These are phyloP conservation scores for Sesbania bispinosa DNA, from an alignment of 306 rosid species.

Conservation along the genomic window DNA sequence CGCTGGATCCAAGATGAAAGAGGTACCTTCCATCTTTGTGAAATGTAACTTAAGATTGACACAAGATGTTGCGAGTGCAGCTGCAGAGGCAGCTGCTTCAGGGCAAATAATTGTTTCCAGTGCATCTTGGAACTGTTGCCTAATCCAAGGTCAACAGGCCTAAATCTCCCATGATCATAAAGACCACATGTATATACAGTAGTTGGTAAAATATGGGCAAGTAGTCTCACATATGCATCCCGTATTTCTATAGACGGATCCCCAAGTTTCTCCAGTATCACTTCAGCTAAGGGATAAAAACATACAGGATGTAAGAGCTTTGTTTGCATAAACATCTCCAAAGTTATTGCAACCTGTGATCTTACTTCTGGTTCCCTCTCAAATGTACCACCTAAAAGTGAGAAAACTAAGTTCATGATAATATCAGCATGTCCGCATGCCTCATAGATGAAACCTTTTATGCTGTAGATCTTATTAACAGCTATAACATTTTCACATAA, in stretches of 20 bases:
- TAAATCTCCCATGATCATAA: conserved; percentile 54
- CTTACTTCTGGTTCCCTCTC: conserved; percentile 88
- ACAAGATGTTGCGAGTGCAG: conserved; percentile 86
- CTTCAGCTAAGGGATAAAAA: conserved; percentile 70
- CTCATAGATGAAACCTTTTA: conserved; percentile 40
- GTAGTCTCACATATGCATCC: conserved; percentile 58
- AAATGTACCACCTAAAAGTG: conserved; percentile 66
- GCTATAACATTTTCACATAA: conserved; percentile 70
- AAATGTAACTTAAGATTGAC: conserved; percentile 85
- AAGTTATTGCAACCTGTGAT: conserved; percentile 61
- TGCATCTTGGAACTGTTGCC: conserved; percentile 62
- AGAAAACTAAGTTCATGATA: conserved; percentile 55
- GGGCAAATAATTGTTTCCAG: conserved; percentile 84
- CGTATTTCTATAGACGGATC: conserved; percentile 74
- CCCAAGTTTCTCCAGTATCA: conserved; percentile 81
- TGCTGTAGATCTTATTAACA: conserved; percentile 36
- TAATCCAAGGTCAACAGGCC: conserved; percentile 42
- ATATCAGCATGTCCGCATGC: conserved; percentile 45
- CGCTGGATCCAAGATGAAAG: conserved; percentile 96
- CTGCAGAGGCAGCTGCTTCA: conserved; percentile 82
- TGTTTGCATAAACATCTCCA: conserved; percentile 82
- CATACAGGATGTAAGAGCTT: conserved; percentile 70
- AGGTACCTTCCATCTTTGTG: conserved; percentile 95
- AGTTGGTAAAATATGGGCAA: conserved; percentile 70
- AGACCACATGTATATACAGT: conserved; percentile 79